Base-by-base conservation (phyloP, 1,284 basidiomycete species). In the Coniferiporia weirii region DNA sequence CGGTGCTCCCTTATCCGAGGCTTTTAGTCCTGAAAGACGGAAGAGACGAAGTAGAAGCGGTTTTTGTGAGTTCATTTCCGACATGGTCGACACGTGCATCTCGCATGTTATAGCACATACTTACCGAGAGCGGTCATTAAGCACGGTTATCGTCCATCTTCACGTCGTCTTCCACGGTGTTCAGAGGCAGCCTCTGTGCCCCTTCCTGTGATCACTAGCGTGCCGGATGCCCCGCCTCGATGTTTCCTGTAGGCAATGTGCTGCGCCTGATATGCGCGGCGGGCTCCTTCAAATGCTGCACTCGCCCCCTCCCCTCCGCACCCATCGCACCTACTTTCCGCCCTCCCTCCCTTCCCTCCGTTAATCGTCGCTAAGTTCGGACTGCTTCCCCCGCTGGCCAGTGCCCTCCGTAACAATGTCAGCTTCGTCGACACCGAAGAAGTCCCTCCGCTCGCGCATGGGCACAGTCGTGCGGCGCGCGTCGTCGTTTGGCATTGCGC, bases 381-480 rank as follows among this genome's bases (percentile, higher is more conserved):
- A 27, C 27, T 27, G 27, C 27, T 27, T 27, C 27, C 27, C 27
- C 27, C 5, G 27, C 27, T 27, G 27, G 27, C 27, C 27, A 27
- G 27, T 27, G 27, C 27, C 27, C 27, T 27, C 27, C 27, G 27
- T 27, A 27, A 27, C 27, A 27, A 27, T 27, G 27, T 27, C 49
- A 6, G 45, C 53, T 4, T 40, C 53, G 10, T 54, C 53, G 12
- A 53, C 49, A 7, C 38, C 35, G n/a, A 62, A 56, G 44, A 64
- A 63, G 60, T 71, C 70, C 22, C 62, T 73, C 40, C 67, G 68
- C 55, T 65, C 64, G n/a, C 71, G 73, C 20, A 69, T 75, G 69
- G 68, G 78, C 55, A 74, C 73, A 52, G 73, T 73, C 56, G 72
- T 82, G 66, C 78, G 81, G 15, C 76, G 79, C 19, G 82, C 82